These are phyloP conservation scores for Citrus hindsii DNA, from an alignment of 345 rosid genomes.

Conservation along the genomic window DNA sequence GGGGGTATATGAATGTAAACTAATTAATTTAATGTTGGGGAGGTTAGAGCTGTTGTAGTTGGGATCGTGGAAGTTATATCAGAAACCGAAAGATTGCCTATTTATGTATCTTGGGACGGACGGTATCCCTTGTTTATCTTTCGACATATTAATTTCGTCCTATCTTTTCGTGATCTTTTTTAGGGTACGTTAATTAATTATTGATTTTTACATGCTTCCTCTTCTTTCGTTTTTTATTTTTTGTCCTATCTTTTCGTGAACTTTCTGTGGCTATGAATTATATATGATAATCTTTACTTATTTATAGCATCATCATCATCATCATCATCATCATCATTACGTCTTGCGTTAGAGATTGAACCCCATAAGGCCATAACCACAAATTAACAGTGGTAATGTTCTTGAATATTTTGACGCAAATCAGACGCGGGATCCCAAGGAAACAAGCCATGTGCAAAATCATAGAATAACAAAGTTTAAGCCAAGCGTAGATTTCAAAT, in stretches of 20 bases:
- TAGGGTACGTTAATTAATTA: not conserved
- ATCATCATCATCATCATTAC: not conserved
- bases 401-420: not conserved
- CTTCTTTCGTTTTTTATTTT: not conserved
- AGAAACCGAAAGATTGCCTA: not conserved
- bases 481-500: not conserved
- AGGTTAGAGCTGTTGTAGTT: slow-evolving; percentile 16
- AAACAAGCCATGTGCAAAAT: too few relatives aligned
- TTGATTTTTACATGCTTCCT: too few relatives aligned
- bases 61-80: not conserved
- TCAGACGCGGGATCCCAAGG: not conserved
- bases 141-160: not conserved
- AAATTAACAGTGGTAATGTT: not conserved
- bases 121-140: not conserved
- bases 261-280: not conserved
- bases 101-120: not conserved
- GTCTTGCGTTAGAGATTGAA: not conserved
- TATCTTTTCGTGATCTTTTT: not conserved
- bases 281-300: not conserved
- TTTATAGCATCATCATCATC: not conserved
- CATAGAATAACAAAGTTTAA: too few relatives aligned
- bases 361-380: not conserved
- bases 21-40: not conserved
- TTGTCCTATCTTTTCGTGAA: slow-evolving; percentile 15
- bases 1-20: too few relatives aligned